phyloP scores from a whole-genome alignment of 495 filamentous ascomycete genomes.

The Aspergillus saccharolyticus region DNA sequence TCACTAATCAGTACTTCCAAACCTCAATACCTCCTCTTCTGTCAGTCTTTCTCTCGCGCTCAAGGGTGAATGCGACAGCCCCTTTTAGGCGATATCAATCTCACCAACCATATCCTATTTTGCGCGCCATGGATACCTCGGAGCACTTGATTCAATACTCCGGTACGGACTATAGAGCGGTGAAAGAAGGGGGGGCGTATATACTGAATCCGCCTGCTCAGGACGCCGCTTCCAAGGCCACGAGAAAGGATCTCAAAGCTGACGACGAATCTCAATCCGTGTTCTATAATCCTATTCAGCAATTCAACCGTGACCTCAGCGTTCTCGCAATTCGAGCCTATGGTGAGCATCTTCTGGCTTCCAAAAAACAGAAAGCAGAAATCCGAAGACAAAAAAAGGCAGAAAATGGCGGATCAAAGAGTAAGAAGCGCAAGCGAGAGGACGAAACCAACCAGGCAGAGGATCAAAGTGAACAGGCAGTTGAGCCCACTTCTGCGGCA shows the following conservation, averaged over 20 bases:
- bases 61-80: not conserved
- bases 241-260: slow-evolving; percentile 37
- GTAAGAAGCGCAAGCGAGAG: slow-evolving; percentile 46
- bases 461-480: slow-evolving; percentile 1
- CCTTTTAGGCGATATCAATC: not conserved
- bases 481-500: not conserved
- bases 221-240: slow-evolving; percentile 40
- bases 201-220: slow-evolving; percentile 56
- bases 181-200: slow-evolving; percentile 65
- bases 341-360: slow-evolving; percentile 60
- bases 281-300: slow-evolving; percentile 98
- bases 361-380: slow-evolving; percentile 31
- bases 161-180: slow-evolving; percentile 54
- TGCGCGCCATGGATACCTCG: not conserved
- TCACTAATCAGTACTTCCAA: not conserved
- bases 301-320: slow-evolving; percentile 95
- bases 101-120: not conserved
- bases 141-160: slow-evolving; percentile 29
- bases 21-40: not conserved
- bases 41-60: not conserved
- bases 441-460: slow-evolving; percentile 17
- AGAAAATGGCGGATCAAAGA: slow-evolving; percentile 40
- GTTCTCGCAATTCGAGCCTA: slow-evolving; percentile 84
- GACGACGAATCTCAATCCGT: slow-evolving; percentile 66
- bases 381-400: slow-evolving; percentile 36